Percentiles rank a stretch among this genome's conserved stretches.
phyloP scores from a whole-genome alignment of 371 early-diverging fungal genomes.

The Mortierella sp. region DNA sequence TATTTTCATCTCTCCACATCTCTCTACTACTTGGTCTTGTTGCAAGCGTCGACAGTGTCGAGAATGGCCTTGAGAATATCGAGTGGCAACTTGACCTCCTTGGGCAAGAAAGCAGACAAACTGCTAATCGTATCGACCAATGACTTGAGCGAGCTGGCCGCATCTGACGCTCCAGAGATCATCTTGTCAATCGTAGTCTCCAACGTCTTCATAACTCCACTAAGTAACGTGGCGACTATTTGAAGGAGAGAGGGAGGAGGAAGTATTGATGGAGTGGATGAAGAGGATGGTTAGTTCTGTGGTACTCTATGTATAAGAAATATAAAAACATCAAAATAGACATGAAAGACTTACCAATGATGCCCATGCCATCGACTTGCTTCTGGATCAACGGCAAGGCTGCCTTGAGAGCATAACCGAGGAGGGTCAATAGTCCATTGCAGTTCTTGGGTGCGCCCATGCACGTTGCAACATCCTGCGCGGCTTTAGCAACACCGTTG shows the following conservation, averaged over 20 bases:
- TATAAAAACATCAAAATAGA: neutral
- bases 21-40: neutral
- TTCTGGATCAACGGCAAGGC: slow-evolving; percentile 1
- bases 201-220: neutral
- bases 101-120: neutral
- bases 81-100: neutral
- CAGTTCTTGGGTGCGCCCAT: slow-evolving; percentile 1
- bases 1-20: neutral
- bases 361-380: neutral
- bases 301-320: neutral
- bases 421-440: neutral
- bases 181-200: neutral
- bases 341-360: neutral
- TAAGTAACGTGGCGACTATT: neutral
- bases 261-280: neutral
- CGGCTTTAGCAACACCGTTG: neutral
- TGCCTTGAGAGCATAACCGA: slow-evolving; percentile 7
- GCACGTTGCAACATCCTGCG: neutral
- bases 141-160: neutral
- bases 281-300: neutral
- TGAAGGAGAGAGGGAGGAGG: neutral
- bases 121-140: neutral
- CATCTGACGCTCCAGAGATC: neutral
- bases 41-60: slow-evolving; percentile 1
- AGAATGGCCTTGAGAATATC: slow-evolving; percentile 10